Base-by-base conservation (phyloP, 2,329 filamentous ascomycete species). In the Alternaria ventricosa region DNA sequence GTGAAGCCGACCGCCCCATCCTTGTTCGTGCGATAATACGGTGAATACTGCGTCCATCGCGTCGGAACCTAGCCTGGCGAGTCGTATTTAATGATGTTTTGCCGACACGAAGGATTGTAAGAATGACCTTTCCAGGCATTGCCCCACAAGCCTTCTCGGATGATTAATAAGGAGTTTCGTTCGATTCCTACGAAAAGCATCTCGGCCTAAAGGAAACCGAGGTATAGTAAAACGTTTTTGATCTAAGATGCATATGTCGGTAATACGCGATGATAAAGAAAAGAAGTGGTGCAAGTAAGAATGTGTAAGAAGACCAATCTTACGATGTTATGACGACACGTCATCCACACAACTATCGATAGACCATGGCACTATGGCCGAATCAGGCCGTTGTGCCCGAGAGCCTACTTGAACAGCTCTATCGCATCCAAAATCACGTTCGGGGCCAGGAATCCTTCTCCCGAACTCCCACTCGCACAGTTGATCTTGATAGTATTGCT, bases 401-500 rank as follows among this genome's bases (percentile, higher is more conserved):
- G 22, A 6, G 12, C 11, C 63, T 68, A 77, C 56, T 67, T 66
- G 57, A 76, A 76, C 44, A 79, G 41, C 70, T 79, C 76, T 65
- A 79, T 77, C 27, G 75, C 76, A 65, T 79, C 76, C 60, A 79
- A 55, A 47, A 79, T 78, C 11, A 83, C 72, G 73, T 88, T 91
- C 3, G 89, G 88, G 57, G 83, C 85, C 64, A 91, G 77, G 74
- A 84, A 90, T 0, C 76, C 80, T 22, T 76, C 79, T 0, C 88
- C 88, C 10, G 82, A 83, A 72, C 84, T 89, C 1, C 89, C 89
- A 18, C 87, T 90, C 23, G 85, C 80, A 28, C 86, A 85, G 45
- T 78, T 83, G 63, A 91, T 87, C 7, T 84, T 87, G 55, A 91
- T 85, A 27, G 87, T 90, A 71, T 91, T 92, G 8, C 78, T 78